Evolutionary conservation across 129 eudicot genomes (phyloP), one percentile per base, ranked within the genome.

Genomic region (Saposhnikovia divaricata): DNA sequence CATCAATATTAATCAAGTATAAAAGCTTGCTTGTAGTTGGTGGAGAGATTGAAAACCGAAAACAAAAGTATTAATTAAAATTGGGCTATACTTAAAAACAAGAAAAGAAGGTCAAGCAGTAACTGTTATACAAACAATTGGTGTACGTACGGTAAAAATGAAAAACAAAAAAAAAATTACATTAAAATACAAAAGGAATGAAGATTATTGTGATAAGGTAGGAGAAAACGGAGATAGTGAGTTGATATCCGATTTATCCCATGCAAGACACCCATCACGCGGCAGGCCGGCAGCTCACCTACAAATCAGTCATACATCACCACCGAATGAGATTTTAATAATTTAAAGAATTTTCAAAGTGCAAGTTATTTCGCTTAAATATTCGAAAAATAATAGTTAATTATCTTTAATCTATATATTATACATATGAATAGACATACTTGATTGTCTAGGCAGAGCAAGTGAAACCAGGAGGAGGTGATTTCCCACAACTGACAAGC

Each of bases 381-480:
- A 34, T 34, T 34, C 37, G 2, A 34, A 34, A 31, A 34, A 34
- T 34, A 34, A 34, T 34, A 34, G 2, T 1, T 34, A 34, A 2
- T 34, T 34, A 34, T 34, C 37, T 34, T 34, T 34, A 40, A 40
- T 40, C 5, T 40, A 40, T 40, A n/a, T 3, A 40, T 40, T 39
- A 40, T 40, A 40, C n/a, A n/a, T 40, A 5, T 40, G 13, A 8
- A 11, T 15, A 4, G 31, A 2, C 66, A 59, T 59, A 59, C 66
- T 68, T 23, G 66, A 59, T 61, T 34, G 9, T 18, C 68, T 86
- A 93, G 83, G 89, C 78, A 71, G 96, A 80, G 88, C 98, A 93
- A 73, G 96, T 93, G 92, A 77, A 93, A 65, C 96, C 98, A 80
- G 96, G 93, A 77, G 98, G 98, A 16, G 96, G 93, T 4, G 90